Base-by-base conservation (phyloP, 306 rosid species). In the Pyrus pyrifolia region DNA sequence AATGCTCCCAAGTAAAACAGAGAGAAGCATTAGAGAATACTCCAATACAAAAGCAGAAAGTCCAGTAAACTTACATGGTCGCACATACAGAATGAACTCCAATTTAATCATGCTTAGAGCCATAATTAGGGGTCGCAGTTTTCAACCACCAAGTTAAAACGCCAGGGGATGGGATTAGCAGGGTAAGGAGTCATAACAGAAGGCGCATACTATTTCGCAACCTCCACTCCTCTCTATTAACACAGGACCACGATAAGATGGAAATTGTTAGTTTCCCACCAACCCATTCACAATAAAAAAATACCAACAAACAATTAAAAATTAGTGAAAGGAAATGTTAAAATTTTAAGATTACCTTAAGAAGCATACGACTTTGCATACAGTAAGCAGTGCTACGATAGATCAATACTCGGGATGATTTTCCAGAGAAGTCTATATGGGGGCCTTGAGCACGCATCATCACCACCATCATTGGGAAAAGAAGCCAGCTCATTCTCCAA, bases 391-490 rank as follows among this genome's bases (percentile, higher is more conserved):
- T 75, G 79, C 82, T 87, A 89, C 68, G 86, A 84, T 76, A 84
- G 61, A 83, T 85, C 91, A 61, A 93, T 86, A 83, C 83, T 85
- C 15, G 98, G 92, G 80, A 91, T 91, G 73, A 93, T 84, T 87
- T 93, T 91, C 52, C 87, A 85, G 72, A 91, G 95, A 81, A 91
- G 70, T 72, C 86, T 83, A 84, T 75, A 81, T 45, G 86, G 61
- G 61, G 86, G 80, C 73, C 73, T 86, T 68, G 92, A 77, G 72
- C 80, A 67, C 58, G 85, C 46, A 60, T 89, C 93, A 13, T 89
- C 93, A 11, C 82, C 89, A 79, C 81, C 86, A 75, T 82, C 87
- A 78, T 69, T 69, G 65, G 78, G 76, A 78, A 93, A 83, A 70
- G 84, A 76, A 51, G 83, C 53, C 35, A 85, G 83, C 85, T 89